phyloP scores from a whole-genome alignment of 2,329 filamentous ascomycete genomes.

The Diaporthe velutina region DNA sequence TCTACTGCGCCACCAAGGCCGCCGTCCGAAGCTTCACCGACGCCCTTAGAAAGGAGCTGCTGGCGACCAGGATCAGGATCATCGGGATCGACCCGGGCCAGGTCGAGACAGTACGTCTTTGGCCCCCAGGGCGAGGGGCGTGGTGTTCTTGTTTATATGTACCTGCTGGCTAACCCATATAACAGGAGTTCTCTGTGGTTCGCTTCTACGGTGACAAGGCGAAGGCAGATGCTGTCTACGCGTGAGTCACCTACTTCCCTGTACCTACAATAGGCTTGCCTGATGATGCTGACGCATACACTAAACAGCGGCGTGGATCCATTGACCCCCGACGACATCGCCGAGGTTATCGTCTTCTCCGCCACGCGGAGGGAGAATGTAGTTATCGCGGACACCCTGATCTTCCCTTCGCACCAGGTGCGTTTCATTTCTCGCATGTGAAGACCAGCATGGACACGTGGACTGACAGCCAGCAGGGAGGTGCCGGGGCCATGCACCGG shows the following conservation, averaged over 20 bases:
- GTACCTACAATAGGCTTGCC: not conserved
- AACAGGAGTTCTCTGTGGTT: constrained; percentile 86
- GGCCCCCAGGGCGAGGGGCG: not conserved
- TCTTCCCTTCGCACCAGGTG: constrained; percentile 93
- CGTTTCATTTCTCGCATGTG: constrained; percentile 46
- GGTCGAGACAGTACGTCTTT: constrained; percentile 79
- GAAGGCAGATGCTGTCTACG: constrained; percentile 92
- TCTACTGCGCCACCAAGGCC: constrained; percentile 95
- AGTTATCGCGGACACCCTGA: constrained; percentile 86
- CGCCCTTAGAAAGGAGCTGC: constrained; percentile 83
- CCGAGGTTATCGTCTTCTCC: constrained; percentile 89
- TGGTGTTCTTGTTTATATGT: not conserved
- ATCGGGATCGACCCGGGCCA: constrained; percentile 94
- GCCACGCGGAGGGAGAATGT: constrained; percentile 90
- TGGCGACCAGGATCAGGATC: constrained; percentile 82
- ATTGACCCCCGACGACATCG: constrained; percentile 90
- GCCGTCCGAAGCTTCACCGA: constrained; percentile 90
- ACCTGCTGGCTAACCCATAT: constrained; percentile 19
- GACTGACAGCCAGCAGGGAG: constrained; percentile 34
- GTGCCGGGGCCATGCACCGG: constrained; percentile 36
- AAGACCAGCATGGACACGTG: not conserved
- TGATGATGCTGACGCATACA: not conserved
- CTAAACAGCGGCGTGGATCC: constrained; percentile 77
- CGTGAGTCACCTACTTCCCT: constrained; percentile 62
- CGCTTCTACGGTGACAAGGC: constrained; percentile 89